A percentile compares a stretch with the other conserved stretches of the same genome.
Evolutionary conservation across 257 asterid genomes (phyloP).

Genomic region (Knoxia roxburghii): DNA sequence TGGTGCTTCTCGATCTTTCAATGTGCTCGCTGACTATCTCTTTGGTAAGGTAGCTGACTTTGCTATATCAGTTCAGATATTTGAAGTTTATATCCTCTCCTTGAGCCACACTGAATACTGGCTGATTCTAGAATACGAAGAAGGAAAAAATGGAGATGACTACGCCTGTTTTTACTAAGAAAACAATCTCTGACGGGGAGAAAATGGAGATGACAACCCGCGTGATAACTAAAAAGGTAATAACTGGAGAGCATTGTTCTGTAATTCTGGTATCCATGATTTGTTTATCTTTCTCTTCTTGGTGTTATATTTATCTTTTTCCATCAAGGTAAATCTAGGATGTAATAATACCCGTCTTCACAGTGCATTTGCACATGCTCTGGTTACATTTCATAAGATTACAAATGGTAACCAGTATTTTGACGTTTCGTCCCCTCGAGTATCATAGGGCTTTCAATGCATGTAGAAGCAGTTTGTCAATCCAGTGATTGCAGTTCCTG

Average conservation of each 20-base stretch:
- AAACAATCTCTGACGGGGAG: slow-evolving; percentile 49
- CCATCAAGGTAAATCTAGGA: not conserved
- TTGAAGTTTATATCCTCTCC: not conserved
- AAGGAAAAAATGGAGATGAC: slow-evolving; percentile 86
- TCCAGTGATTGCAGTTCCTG: slow-evolving; percentile 1
- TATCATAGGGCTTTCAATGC: not conserved
- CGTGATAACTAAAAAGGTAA: slow-evolving; percentile 70
- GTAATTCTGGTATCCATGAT: not conserved
- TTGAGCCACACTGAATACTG: slow-evolving; percentile 11
- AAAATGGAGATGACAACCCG: slow-evolving; percentile 94
- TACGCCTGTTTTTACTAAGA: slow-evolving; percentile 70
- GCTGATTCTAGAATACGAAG: slow-evolving; percentile 47
- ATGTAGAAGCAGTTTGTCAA: not conserved
- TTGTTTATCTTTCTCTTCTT: not conserved
- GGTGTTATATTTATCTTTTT: not conserved
- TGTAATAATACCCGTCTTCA: not conserved
- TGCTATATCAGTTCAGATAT: slow-evolving; percentile 8
- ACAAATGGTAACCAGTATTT: not conserved
- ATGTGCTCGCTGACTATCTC: slow-evolving; percentile 75
- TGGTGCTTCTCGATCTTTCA: slow-evolving; percentile 80
- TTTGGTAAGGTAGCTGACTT: slow-evolving; percentile 85
- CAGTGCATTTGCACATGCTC: not conserved
- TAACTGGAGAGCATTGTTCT: not conserved
- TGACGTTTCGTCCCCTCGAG: not conserved
- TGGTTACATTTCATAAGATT: not conserved